Evolutionary conservation across 768 basidiomycete genomes (phyloP).

Genomic region (Pleurotus pulmonarius): DNA sequence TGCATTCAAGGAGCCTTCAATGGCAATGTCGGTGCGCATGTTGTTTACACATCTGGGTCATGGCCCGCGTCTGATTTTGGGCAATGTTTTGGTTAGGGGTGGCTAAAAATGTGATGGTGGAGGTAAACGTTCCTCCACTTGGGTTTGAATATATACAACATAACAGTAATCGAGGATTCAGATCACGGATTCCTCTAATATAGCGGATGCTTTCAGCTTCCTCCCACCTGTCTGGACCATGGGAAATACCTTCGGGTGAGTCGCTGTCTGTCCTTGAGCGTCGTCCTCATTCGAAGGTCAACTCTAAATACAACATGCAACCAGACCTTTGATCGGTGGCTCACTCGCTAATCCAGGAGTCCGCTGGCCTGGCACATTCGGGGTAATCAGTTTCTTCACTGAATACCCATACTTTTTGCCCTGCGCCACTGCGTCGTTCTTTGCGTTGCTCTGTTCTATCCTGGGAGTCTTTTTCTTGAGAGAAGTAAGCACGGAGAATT

Average conservation of each 20-base stretch:
- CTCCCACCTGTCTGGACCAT: conserved; percentile 24
- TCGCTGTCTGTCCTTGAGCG: too few relatives aligned
- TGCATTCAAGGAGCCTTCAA: conserved; percentile 27
- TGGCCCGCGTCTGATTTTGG: background rate
- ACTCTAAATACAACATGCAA: too few relatives aligned
- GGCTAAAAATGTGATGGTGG: conserved; percentile 26
- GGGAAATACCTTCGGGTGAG: conserved; percentile 23
- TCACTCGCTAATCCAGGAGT: conserved; percentile 25
- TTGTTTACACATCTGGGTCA: too few relatives aligned
- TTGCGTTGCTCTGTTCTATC: conserved; percentile 11
- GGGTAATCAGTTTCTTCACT: conserved; percentile 22
- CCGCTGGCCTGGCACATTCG: conserved; percentile 25
- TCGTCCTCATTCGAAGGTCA: too few relatives aligned
- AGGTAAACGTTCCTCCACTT: conserved; percentile 14
- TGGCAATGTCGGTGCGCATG: conserved; percentile 23
- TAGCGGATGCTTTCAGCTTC: conserved; percentile 22
- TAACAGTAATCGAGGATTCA: conserved; percentile 8
- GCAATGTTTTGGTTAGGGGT: conserved; percentile 13
- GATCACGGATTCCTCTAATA: conserved; percentile 24
- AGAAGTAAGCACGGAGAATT: conserved; percentile 19
- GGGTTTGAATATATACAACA: background rate
- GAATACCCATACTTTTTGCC: conserved; percentile 32
- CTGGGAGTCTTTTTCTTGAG: conserved; percentile 18
- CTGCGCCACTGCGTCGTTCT: conserved; percentile 13
- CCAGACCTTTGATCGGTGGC: conserved; percentile 27